Base-by-base conservation (phyloP, 169 alveolate species). In the Toxoplasma gondii region DNA sequence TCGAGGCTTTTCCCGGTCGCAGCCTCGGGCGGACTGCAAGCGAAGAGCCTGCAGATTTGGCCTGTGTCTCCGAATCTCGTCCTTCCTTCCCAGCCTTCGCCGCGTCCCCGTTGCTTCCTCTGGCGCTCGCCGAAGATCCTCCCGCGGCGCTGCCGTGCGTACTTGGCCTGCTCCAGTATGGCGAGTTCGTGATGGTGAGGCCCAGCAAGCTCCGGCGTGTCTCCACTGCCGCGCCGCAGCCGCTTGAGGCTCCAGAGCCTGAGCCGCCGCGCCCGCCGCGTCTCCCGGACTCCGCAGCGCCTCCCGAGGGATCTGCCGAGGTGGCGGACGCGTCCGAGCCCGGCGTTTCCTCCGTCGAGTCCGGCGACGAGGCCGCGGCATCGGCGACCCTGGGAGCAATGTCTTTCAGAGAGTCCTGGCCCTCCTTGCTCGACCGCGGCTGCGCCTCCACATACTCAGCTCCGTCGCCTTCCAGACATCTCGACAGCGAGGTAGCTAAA, bases 151-250 rank as follows among this genome's bases (percentile, higher is more conserved):
- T 1, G 24, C 44, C 2, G 39, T n/a, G 90, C 38, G 90, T 82
- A 31, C 90, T 82, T 7, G 90, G 90, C 17, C 90, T 41, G 64
- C 90, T 43, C 90, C 90, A 82, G 90, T 82, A 82, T n/a, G 90
- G 90, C n/a, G 90, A 82, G 67, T 82, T 82, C 36, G 86, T 27
- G 45, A 78, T 78, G 86, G 45, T n/a, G 86, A 78, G 39, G 44
- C 86, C 86, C 49, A 78, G 29, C 34, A 64, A 31, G n/a, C 74
- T 64, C 74, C 43, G 22, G 43, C 84, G 84, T 4, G 43, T 16
- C 43, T 74, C 44, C 38, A 16, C 44, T 4, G 43, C 19, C 39
- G 44, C 44, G 39, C 16, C 70, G 24, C 70, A 58, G 16, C 70
- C 70, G n/a, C n/a, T 24, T 24, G 84, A 74, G 43, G 43, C 84